These are phyloP conservation scores for Solanum hybrid DNA, from an alignment of 305 asterid genomes.

Conservation along the genomic window DNA sequence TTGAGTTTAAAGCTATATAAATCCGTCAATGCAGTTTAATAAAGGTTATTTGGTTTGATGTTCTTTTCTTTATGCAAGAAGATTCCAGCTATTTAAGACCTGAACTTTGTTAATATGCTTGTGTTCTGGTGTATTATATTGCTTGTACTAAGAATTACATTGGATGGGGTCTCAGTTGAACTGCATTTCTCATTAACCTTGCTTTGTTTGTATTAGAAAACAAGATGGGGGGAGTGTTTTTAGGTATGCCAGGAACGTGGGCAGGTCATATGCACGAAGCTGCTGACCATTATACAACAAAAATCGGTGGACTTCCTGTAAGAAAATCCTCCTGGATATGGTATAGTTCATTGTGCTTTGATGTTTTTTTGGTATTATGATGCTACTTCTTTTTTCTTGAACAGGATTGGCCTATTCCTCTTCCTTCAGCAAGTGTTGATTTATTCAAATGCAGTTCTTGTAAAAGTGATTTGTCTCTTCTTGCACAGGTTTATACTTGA, in stretches of 20 bases:
- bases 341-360: background rate
- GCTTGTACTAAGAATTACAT: background rate
- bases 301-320: conserved; percentile 90
- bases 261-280: conserved; percentile 65
- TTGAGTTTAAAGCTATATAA: background rate
- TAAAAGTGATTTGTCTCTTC: conserved; percentile 47
- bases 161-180: background rate
- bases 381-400: conserved; percentile 2
- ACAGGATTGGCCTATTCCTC: conserved; percentile 74
- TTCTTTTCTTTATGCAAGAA: background rate
- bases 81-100: background rate
- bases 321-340: conserved; percentile 12
- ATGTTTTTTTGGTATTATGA: background rate
- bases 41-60: background rate
- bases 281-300: conserved; percentile 81
- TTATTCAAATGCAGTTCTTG: conserved; percentile 53
- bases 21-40: background rate
- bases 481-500: conserved; percentile 55
- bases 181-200: background rate
- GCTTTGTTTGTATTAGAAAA: conserved; percentile 7
- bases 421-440: conserved; percentile 24
- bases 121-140: background rate
- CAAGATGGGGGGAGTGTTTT: conserved; percentile 46
- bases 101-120: background rate
- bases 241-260: conserved; percentile 95